phyloP scores from a whole-genome alignment of 371 early-diverging fungal species.

The Mortierella sp. region DNA sequence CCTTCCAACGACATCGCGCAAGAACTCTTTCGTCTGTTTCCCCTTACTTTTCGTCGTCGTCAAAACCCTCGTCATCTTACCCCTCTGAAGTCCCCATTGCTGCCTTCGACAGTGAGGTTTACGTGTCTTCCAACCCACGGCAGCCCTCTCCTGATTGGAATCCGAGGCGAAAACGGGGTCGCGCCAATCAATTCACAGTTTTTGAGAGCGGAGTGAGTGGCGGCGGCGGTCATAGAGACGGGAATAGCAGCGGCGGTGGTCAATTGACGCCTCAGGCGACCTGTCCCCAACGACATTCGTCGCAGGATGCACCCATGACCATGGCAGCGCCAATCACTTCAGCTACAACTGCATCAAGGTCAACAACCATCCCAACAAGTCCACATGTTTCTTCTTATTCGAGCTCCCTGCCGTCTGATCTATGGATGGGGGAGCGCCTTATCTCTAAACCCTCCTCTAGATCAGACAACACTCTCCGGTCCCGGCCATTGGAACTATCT shows the following conservation, averaged over 20 bases:
- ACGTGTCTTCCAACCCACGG: slow-evolving; percentile 5
- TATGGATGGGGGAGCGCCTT: neutral
- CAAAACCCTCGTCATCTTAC: slow-evolving; percentile 7
- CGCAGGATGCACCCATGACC: slow-evolving; percentile 4
- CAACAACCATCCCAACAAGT: neutral
- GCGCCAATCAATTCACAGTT: slow-evolving; percentile 8
- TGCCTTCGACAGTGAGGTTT: neutral
- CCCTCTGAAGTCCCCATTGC: slow-evolving; percentile 4
- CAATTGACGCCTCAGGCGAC: slow-evolving; percentile 9
- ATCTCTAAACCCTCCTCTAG: neutral
- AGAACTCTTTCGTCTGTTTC: slow-evolving; percentile 18
- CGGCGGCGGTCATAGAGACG: neutral
- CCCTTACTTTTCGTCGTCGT: neutral
- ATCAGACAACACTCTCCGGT: neutral
- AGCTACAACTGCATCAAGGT: neutral
- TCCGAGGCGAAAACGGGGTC: slow-evolving; percentile 22
- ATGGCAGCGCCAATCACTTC: neutral
- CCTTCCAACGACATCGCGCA: slow-evolving; percentile 13
- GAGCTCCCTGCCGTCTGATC: neutral
- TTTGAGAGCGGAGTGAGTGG: slow-evolving; percentile 4
- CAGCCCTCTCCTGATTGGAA: slow-evolving; percentile 1
- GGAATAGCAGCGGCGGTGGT: neutral
- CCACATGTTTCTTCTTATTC: neutral
- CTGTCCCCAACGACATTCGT: neutral
- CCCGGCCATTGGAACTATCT: neutral